These are phyloP conservation scores for Flueggea neowawraea DNA, from an alignment of 441 rosid species.

Conservation along the genomic window DNA sequence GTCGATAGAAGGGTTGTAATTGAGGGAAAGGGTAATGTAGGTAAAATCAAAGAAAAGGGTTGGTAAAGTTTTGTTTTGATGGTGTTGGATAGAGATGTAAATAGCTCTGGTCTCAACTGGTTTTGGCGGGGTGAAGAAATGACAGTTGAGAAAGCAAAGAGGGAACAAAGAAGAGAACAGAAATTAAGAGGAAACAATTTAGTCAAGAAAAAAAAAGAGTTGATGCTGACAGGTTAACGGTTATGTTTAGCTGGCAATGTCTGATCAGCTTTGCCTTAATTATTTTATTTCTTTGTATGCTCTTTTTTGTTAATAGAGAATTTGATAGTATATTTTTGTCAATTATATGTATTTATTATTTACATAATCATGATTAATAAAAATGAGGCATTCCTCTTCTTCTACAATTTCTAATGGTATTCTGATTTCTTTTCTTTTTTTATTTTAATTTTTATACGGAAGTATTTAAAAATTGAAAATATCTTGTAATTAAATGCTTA, in stretches of 20 bases:
- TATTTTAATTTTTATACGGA: no score
- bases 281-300: constrained; percentile 18
- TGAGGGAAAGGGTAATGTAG: not conserved
- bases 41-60: not conserved
- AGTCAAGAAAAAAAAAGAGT: constrained; percentile 20
- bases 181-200: constrained; percentile 20
- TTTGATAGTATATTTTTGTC: constrained; percentile 9
- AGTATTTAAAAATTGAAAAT: no score
- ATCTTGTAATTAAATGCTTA: no score
- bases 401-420: not conserved
- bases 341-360: constrained; percentile 13
- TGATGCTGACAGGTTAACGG: constrained; percentile 28
- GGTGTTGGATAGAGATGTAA: constrained; percentile 50
- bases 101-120: constrained; percentile 38
- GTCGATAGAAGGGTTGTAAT: constrained; percentile 41
- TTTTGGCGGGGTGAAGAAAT: constrained; percentile 35
- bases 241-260: constrained; percentile 12
- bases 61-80: constrained; percentile 12
- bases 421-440: not conserved
- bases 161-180: constrained; percentile 12
- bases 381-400: constrained; percentile 25
- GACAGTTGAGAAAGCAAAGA: constrained; percentile 27
- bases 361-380: constrained; percentile 10
- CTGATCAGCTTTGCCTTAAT: constrained; percentile 9
- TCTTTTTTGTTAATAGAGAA: constrained; percentile 2